These are phyloP conservation scores for Pleurotus platypus DNA, from an alignment of 768 basidiomycete genomes.

Conservation along the genomic window DNA sequence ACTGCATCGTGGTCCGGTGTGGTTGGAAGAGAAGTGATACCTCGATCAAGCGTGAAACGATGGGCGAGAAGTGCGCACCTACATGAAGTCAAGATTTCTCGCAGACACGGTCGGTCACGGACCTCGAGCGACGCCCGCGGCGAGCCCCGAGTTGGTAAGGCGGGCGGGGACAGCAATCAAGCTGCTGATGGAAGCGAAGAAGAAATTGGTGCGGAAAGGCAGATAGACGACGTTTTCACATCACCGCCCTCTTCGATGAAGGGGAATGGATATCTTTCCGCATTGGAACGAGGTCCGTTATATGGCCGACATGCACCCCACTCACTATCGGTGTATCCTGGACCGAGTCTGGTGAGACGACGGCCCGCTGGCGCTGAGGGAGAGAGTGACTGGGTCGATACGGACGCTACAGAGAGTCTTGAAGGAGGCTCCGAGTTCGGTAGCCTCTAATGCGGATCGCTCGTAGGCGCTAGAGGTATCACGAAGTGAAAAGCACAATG, in stretches of 20 bases:
- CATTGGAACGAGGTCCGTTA: not conserved
- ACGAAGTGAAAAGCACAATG: no score
- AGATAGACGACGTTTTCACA: conserved; percentile 5
- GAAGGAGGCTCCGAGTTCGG: not conserved
- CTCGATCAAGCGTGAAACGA: conserved; percentile 10
- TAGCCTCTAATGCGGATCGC: no score
- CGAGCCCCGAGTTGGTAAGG: not conserved
- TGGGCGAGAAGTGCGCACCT: conserved; percentile 15
- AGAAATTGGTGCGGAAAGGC: not conserved
- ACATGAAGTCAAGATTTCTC: conserved; percentile 8
- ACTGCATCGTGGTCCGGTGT: conserved; percentile 5
- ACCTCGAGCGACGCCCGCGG: not conserved
- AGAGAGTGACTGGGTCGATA: conserved; percentile 15
- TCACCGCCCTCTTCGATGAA: not conserved
- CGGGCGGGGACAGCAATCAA: not conserved
- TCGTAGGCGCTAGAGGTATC: no score
- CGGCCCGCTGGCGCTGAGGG: not conserved
- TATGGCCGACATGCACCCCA: not conserved
- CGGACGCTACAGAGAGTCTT: conserved; percentile 7
- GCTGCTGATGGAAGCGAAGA: not conserved
- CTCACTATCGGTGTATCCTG: not conserved
- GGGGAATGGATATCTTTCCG: not conserved
- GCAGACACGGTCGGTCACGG: not conserved
- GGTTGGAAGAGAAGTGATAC: not conserved
- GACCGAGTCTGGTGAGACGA: not conserved